Percentiles rank a stretch among this genome's conserved stretches.
phyloP scores from a whole-genome alignment of 2,329 filamentous ascomycete genomes.

The Tolypocladium amazonense region DNA sequence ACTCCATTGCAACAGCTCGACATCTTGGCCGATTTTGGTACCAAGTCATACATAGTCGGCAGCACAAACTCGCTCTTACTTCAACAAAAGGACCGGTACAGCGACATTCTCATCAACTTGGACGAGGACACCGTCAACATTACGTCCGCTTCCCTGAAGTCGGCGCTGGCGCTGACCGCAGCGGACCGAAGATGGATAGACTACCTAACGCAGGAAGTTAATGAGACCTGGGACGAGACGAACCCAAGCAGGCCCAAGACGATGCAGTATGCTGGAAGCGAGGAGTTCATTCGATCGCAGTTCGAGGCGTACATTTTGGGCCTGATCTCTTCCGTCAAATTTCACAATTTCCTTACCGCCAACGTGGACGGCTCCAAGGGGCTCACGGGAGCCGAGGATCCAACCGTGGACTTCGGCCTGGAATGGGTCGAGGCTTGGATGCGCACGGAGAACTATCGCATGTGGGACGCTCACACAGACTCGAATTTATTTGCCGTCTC shows the following conservation, averaged over 20 bases:
- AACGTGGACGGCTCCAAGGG: slow-evolving; percentile 59
- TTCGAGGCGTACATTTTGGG: slow-evolving; percentile 95
- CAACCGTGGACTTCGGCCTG: slow-evolving; percentile 68
- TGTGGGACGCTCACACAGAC: slow-evolving; percentile 75
- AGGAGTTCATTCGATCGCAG: slow-evolving; percentile 93
- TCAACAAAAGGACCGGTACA: slow-evolving; percentile 91
- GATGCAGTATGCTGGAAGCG: slow-evolving; percentile 87
- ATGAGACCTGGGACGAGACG: slow-evolving; percentile 91
- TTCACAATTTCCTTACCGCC: slow-evolving; percentile 62
- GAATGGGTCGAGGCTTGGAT: slow-evolving; percentile 87
- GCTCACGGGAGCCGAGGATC: slow-evolving; percentile 69
- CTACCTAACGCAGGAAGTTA: slow-evolving; percentile 82
- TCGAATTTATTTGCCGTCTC: slow-evolving; percentile 89
- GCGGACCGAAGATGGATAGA: slow-evolving; percentile 96
- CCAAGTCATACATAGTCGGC: slow-evolving; percentile 94
- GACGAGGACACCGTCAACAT: slow-evolving; percentile 83
- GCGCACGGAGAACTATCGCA: slow-evolving; percentile 78
- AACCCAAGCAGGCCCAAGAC: slow-evolving; percentile 88
- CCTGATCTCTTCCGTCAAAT: slow-evolving; percentile 80
- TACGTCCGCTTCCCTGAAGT: slow-evolving; percentile 65
- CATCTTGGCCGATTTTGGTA: slow-evolving; percentile 82
- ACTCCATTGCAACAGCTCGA: slow-evolving; percentile 94
- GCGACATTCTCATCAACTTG: slow-evolving; percentile 91
- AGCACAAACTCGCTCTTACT: slow-evolving; percentile 91
- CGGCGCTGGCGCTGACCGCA: slow-evolving; percentile 66